Evolutionary conservation across 1,139 yeast genomes (phyloP).

Genomic region (Candida mesenterica): DNA sequence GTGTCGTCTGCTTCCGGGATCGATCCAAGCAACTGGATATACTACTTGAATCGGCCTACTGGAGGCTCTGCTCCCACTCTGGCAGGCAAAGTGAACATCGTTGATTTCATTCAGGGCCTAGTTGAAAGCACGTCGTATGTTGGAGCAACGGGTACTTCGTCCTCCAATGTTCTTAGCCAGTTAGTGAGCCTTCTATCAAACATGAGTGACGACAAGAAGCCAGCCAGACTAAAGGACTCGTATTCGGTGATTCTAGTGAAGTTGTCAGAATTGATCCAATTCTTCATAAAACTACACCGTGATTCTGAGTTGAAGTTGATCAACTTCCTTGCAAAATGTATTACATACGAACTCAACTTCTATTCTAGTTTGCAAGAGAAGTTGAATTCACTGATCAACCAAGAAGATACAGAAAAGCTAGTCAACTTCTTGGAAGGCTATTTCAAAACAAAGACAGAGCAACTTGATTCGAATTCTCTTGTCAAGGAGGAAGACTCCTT

Average conservation of each 20-base stretch:
- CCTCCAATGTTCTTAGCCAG: slow-evolving; percentile 10
- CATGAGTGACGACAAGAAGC: slow-evolving; percentile 14
- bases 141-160: not conserved
- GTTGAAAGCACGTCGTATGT: slow-evolving; percentile 3
- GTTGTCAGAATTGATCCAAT: slow-evolving; percentile 22
- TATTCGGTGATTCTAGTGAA: slow-evolving; percentile 19
- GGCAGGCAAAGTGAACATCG: slow-evolving; percentile 9
- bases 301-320: slow-evolving; percentile 22
- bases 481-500: slow-evolving; percentile 17
- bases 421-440: slow-evolving; percentile 22
- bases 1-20: slow-evolving; percentile 9
- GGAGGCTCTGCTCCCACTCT: not conserved
- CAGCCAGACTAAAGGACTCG: slow-evolving; percentile 20
- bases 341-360: slow-evolving; percentile 20
- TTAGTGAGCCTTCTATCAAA: slow-evolving; percentile 15
- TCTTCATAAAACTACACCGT: slow-evolving; percentile 20
- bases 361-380: slow-evolving; percentile 18
- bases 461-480: too few relatives aligned
- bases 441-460: too few relatives aligned
- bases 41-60: slow-evolving; percentile 5
- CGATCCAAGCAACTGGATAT: slow-evolving; percentile 6
- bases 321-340: slow-evolving; percentile 21
- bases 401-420: slow-evolving; percentile 26
- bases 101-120: slow-evolving; percentile 16
- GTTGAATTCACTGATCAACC: slow-evolving; percentile 15